Base-by-base conservation (phyloP, 1,284 basidiomycete genomes). In the Vanrija pseudolonga region DNA sequence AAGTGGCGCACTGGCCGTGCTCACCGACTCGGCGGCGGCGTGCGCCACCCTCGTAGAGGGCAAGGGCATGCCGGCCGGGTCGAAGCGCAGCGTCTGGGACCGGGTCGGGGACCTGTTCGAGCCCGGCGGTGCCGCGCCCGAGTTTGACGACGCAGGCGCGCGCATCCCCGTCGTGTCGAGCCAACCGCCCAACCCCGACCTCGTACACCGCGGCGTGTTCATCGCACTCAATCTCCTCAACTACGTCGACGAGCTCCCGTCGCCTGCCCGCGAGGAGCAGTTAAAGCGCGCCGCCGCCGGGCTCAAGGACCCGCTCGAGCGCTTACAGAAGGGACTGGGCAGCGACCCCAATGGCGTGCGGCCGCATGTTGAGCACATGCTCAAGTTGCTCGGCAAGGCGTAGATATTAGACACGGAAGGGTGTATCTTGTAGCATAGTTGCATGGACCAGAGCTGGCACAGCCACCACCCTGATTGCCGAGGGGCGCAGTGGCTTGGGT, bases 1-100 rank as follows among this genome's bases (percentile, higher is more conserved):
- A 0, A 85, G 88, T 0, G 93, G 91, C 9, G 87, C 90, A 3
- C 77, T 96, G 39, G 90, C 93, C 3, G 86, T 85, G 40, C 74
- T 96, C 51, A 87, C 86, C 2, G 82, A 85, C 2, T 73, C 73
- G 0, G 78, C 79, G 0, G 76, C 75, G n/a, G 84, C 84, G 5
- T 89, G 88, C 66, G 67, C 73, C 7, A 76, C 80, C 3, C 76
- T 93, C 14, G 68, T 85, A 12, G 42, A 40, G 20, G 59, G 63
- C 53, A 45, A 44, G 32, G 50, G 61, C 18, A 42, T 61, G 48
- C 20, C n/a, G 76, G 63, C 80, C 78, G 23, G 47, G 6, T 48
- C 38, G 32, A 61, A 41, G 36, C 82, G 83, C 59, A 81, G 81
- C 18, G 81, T 83, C 6, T 77, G 89, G 26, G 76, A 80, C 12